phyloP scores from a whole-genome alignment of 75 land plant genomes.

The Ceratopteris richardii region DNA sequence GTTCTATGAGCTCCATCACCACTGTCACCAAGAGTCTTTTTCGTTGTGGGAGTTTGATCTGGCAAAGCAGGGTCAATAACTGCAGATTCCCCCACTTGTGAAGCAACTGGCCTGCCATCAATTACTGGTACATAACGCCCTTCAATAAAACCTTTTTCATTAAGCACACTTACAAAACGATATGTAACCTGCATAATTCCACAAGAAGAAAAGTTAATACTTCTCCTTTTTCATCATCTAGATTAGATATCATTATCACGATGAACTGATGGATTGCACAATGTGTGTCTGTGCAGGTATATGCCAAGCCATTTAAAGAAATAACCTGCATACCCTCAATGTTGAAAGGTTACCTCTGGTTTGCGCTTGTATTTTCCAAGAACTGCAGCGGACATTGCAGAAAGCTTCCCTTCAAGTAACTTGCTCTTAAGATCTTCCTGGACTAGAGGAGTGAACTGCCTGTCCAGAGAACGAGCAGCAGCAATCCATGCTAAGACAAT shows the following conservation, averaged over 20 bases:
- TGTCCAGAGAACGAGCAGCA: slow-evolving; percentile 45
- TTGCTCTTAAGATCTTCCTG: slow-evolving; percentile 50
- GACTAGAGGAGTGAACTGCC: slow-evolving; percentile 46
- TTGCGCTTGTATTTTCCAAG: slow-evolving; percentile 19
- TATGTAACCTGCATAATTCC: slow-evolving; percentile 34
- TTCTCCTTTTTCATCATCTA: not conserved
- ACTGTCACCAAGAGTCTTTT: too few species aligned
- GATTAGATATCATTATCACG: too few species aligned
- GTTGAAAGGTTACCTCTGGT: slow-evolving; percentile 20
- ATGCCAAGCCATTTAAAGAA: too few species aligned
- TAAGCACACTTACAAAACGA: slow-evolving; percentile 37
- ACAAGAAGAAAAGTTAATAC: not conserved
- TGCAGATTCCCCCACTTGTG: not conserved
- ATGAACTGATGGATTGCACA: too few species aligned
- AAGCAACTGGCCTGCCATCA: slow-evolving; percentile 13
- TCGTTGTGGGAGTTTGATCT: not conserved
- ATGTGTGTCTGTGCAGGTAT: too few species aligned
- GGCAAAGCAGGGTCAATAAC: not conserved
- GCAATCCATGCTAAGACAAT: slow-evolving; percentile 44
- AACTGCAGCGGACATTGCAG: slow-evolving; percentile 35
- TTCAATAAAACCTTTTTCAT: slow-evolving; percentile 44
- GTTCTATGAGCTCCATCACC: too few species aligned
- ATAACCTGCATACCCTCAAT: too few species aligned
- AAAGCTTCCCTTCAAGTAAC: slow-evolving; percentile 34
- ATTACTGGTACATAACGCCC: slow-evolving; percentile 40